Conservation (phyloP, 352 stramenopile genomes). For the Phytophthora citrophthora region DNA sequence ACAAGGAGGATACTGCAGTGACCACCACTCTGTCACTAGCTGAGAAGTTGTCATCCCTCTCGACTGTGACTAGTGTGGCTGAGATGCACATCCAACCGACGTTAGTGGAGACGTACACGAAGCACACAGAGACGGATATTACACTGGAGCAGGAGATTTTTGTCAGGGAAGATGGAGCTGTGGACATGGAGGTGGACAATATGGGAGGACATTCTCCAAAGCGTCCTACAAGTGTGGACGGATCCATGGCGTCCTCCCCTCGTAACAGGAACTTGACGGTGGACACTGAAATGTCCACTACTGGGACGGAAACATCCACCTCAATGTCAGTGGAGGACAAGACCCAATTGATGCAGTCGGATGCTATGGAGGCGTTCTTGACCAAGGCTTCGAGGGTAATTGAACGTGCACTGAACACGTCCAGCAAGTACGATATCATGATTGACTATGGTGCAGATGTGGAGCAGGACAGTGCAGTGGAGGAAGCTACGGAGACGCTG, state of each 20-base stretch:
- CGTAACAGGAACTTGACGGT: constrained; percentile 49
- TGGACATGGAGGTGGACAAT: constrained; percentile 57
- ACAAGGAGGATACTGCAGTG: constrained; percentile 40
- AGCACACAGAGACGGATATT: constrained; percentile 85
- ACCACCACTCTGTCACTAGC: constrained; percentile 62
- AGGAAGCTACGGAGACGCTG: constrained; percentile 68
- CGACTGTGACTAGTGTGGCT: constrained; percentile 75
- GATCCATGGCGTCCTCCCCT: constrained; percentile 41
- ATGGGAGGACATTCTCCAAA: constrained; percentile 37
- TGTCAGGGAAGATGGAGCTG: constrained; percentile 44
- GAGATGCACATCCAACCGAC: constrained; percentile 86
- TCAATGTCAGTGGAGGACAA: constrained; percentile 60
- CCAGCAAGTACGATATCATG: constrained; percentile 86
- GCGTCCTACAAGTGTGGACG: constrained; percentile 35
- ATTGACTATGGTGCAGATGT: constrained; percentile 82
- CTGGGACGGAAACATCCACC: constrained; percentile 26
- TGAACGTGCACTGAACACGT: constrained; percentile 79
- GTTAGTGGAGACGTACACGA: constrained; percentile 86
- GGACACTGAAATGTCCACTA: constrained; percentile 49
- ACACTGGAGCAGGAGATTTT: constrained; percentile 81
- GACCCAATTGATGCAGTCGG: constrained; percentile 72
- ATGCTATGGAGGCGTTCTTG: constrained; percentile 81
- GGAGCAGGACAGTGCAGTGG: constrained; percentile 58
- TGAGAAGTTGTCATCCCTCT: constrained; percentile 77
- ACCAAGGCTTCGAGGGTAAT: constrained; percentile 79